Conservation (phyloP, 192 early-diverging fungal genomes). For the Coemansia sp. region DNA sequence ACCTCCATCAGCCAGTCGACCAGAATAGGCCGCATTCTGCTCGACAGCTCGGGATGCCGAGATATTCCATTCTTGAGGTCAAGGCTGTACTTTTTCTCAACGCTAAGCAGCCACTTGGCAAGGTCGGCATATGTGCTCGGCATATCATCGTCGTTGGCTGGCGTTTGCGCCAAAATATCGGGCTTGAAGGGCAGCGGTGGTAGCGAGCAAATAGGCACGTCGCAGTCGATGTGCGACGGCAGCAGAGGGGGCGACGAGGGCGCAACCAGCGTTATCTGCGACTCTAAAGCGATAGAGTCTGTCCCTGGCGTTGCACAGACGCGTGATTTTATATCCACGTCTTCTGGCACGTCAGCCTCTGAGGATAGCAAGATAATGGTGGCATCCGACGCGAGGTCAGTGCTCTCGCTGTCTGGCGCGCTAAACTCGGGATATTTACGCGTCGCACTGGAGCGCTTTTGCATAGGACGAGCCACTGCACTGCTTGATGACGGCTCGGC, state of each 20-base stretch:
- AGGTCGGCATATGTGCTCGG: slow-evolving; percentile 23
- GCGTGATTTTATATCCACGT: neutral
- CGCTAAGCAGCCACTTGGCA: slow-evolving; percentile 18
- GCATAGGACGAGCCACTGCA: neutral
- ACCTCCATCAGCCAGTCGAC: slow-evolving; percentile 60
- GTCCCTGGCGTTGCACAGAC: neutral
- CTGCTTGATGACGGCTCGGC: too few species aligned
- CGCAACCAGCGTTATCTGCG: slow-evolving; percentile 40
- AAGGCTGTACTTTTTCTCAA: slow-evolving; percentile 28
- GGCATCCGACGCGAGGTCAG: slow-evolving; percentile 41
- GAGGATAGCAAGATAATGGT: slow-evolving; percentile 41
- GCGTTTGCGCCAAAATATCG: neutral
- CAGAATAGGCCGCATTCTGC: slow-evolving; percentile 55
- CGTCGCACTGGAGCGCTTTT: slow-evolving; percentile 2
- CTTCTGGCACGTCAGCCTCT: slow-evolving; percentile 15
- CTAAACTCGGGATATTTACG: neutral
- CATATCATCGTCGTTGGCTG: slow-evolving; percentile 4
- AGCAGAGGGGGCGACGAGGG: slow-evolving; percentile 34
- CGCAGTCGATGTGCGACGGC: slow-evolving; percentile 5
- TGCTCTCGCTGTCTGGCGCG: slow-evolving; percentile 7
- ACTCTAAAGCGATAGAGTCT: slow-evolving; percentile 25
- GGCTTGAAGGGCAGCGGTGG: slow-evolving; percentile 9
- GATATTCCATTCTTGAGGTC: slow-evolving; percentile 27
- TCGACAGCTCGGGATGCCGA: slow-evolving; percentile 50
- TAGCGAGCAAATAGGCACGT: slow-evolving; percentile 11